Evolutionary conservation across 495 filamentous ascomycete genomes (phyloP).

Genomic region (Talaromyces adpressus): DNA sequence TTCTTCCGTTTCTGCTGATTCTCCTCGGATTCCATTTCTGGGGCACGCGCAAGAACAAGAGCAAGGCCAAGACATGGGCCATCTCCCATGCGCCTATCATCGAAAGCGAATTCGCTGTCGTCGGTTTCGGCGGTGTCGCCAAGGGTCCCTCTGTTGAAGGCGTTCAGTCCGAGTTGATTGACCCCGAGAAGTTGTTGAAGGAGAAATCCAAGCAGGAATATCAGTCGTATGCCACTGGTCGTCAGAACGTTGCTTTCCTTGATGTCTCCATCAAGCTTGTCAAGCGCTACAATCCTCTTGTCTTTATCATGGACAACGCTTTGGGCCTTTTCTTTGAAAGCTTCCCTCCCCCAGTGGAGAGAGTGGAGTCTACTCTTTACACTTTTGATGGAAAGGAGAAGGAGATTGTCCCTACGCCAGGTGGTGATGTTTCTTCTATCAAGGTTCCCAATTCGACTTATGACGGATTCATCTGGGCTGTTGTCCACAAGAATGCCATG

Average conservation of each 20-base stretch:
- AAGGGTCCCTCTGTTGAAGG: conserved; percentile 35
- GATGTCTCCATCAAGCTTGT: conserved; percentile 74
- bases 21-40: conserved; percentile 75
- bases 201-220: conserved; percentile 82
- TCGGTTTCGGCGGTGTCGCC: conserved; percentile 60
- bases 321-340: conserved; percentile 75
- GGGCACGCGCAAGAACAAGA: conserved; percentile 73
- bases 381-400: conserved; percentile 89
- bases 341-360: conserved; percentile 59
- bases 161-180: conserved; percentile 32
- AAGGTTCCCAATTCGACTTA: conserved; percentile 66
- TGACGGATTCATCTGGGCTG: conserved; percentile 88
- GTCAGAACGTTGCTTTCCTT: conserved; percentile 87
- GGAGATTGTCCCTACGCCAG: conserved; percentile 59
- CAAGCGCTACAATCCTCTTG: conserved; percentile 86
- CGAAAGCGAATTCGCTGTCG: conserved; percentile 76
- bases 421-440: conserved; percentile 30
- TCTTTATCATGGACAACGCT: conserved; percentile 57
- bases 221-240: conserved; percentile 82
- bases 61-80: conserved; percentile 75
- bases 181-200: conserved; percentile 59
- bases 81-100: conserved; percentile 63
- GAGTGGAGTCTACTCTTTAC: conserved; percentile 66
- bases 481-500: conserved; percentile 95
- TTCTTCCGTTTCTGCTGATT: conserved; percentile 64